A percentile compares a stretch with the other conserved stretches of the same genome.
Evolutionary conservation across 495 filamentous ascomycete genomes (phyloP).

Genomic region (Penicillium roqueforti): DNA sequence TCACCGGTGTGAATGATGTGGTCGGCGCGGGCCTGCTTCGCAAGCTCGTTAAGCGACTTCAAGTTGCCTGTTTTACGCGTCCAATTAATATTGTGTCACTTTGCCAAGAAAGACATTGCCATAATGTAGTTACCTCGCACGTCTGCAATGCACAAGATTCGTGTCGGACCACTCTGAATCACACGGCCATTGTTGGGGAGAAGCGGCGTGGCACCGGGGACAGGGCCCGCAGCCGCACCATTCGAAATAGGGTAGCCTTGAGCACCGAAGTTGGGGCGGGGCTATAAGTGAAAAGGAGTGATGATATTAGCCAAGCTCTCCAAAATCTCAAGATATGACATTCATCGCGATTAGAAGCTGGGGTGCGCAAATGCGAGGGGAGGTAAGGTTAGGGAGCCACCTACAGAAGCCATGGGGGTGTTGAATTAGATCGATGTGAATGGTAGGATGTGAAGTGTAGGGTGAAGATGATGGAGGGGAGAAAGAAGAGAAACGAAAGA

Average conservation of each 20-base stretch:
- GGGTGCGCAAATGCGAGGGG: slow-evolving; percentile 16
- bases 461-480: not conserved
- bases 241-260: slow-evolving; percentile 51
- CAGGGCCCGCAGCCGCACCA: slow-evolving; percentile 43
- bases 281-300: slow-evolving; percentile 22
- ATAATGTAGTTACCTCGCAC: slow-evolving; percentile 71
- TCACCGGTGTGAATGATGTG: slow-evolving; percentile 98
- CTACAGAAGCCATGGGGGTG: slow-evolving; percentile 52
- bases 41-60: slow-evolving; percentile 91
- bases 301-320: slow-evolving; percentile 3
- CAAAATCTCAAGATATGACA: not conserved
- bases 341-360: slow-evolving; percentile 7
- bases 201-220: slow-evolving; percentile 50
- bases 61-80: slow-evolving; percentile 68
- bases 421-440: slow-evolving; percentile 10
- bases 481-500: slow-evolving; percentile 15
- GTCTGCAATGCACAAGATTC: slow-evolving; percentile 94
- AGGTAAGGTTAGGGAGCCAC: slow-evolving; percentile 27
- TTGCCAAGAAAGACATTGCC: not conserved
- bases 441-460: slow-evolving; percentile 5
- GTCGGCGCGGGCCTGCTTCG: slow-evolving; percentile 86
- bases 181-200: slow-evolving; percentile 67
- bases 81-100: slow-evolving; percentile 14
- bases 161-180: slow-evolving; percentile 76
- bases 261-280: slow-evolving; percentile 45